phyloP scores from a whole-genome alignment of 2,329 filamentous ascomycete species.

The Neurospora sp. region DNA sequence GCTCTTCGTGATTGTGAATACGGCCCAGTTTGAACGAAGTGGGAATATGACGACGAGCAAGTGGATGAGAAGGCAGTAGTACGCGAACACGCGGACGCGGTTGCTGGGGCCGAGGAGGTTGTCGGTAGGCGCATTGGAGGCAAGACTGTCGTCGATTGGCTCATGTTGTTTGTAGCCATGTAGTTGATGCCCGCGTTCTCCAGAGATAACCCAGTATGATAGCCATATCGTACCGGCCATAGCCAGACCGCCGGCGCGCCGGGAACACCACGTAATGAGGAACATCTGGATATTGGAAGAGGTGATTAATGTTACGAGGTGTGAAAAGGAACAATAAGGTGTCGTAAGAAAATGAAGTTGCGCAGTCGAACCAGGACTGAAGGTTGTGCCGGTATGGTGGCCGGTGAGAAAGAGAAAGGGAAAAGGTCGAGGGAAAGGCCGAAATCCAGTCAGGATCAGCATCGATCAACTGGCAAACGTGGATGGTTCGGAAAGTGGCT shows the following conservation, averaged over 20 bases:
- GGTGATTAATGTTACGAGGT: neutral
- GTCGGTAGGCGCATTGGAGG: conserved; percentile 19
- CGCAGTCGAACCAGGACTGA: neutral
- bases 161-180: conserved; percentile 32
- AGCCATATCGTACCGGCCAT: conserved; percentile 39
- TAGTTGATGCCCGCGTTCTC: conserved; percentile 34
- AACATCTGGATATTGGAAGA: conserved; percentile 32
- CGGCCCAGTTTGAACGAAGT: conserved; percentile 49
- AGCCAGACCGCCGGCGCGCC: conserved; percentile 43
- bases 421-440: neutral
- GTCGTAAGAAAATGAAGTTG: neutral
- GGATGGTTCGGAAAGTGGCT: neutral
- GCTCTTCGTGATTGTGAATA: conserved; percentile 45
- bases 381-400: neutral
- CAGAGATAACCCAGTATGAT: conserved; percentile 45
- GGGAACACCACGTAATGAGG: conserved; percentile 43
- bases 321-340: neutral
- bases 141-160: conserved; percentile 30
- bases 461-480: neutral
- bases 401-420: neutral
- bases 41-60: conserved; percentile 54
- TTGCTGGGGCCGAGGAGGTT: conserved; percentile 33
- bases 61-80: conserved; percentile 57
- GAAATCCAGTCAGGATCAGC: neutral
- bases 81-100: conserved; percentile 47